These are phyloP conservation scores for Beauveria sp. DNA, from an alignment of 2,329 filamentous ascomycete genomes.

Conservation along the genomic window DNA sequence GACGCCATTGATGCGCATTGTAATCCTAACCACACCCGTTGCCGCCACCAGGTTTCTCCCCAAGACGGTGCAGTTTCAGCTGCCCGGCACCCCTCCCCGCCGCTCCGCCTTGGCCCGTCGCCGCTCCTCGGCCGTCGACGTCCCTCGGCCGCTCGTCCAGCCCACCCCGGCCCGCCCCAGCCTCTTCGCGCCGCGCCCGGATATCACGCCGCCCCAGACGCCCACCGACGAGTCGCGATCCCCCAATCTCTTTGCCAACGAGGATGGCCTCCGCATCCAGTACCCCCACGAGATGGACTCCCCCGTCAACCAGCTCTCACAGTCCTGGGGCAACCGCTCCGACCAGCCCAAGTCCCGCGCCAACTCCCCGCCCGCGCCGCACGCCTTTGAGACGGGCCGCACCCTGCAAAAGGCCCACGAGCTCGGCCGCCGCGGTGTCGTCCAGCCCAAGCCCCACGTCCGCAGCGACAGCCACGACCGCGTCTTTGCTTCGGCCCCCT, in stretches of 20 bases:
- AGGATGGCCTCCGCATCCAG: conserved; percentile 50
- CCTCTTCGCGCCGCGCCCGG: conserved; percentile 40
- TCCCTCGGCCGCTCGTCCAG: conserved; percentile 17
- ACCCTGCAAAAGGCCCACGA: conserved; percentile 50
- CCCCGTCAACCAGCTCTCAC: conserved; percentile 66
- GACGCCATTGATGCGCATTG: neutral
- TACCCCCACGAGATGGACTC: conserved; percentile 48
- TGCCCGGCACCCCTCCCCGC: conserved; percentile 45
- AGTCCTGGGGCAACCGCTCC: conserved; percentile 65
- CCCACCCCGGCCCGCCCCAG: conserved; percentile 38
- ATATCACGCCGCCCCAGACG: conserved; percentile 49
- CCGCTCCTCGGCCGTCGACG: conserved; percentile 21
- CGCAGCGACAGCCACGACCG: conserved; percentile 59
- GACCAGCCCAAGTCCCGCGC: conserved; percentile 75
- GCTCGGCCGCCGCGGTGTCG: conserved; percentile 49
- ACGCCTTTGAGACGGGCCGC: conserved; percentile 62
- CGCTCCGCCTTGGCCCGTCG: conserved; percentile 25
- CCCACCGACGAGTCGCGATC: conserved; percentile 39
- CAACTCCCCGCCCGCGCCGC: conserved; percentile 65
- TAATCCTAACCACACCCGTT: neutral
- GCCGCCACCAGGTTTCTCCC: conserved; percentile 66
- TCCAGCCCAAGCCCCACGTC: conserved; percentile 43
- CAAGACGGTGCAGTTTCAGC: conserved; percentile 82
- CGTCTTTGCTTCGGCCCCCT: conserved; percentile 69
- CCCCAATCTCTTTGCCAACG: conserved; percentile 47